Evolutionary conservation across 106 monocot genomes (phyloP), one percentile per base, ranked within the genome.

Genomic region (Acanthochlamys bracteata): DNA sequence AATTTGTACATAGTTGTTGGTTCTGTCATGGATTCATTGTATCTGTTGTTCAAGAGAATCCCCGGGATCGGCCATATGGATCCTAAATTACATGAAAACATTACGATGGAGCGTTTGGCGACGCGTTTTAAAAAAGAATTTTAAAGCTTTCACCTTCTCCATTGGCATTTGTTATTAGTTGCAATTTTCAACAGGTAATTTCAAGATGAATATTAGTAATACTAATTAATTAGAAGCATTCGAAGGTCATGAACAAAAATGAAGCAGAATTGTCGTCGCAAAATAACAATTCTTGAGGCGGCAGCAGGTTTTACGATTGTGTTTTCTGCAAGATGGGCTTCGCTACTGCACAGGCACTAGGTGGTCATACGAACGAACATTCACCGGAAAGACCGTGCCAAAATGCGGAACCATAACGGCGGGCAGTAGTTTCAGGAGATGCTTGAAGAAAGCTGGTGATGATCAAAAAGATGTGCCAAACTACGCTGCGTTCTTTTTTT

Each of bases 361-460:
- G 82, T 1, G 86, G 86, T 42, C 86, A 86, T 73, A 86, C 82
- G 86, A 86, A 86, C 82, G 86, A 86, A 86, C 70, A 76, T 86
- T 15, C 86, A 86, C 41, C 42, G 82, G 14, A 75, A 73, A 24
- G 75, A 82, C 33, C 39, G 82, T 26, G 74, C 69, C 25, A 69
- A 66, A 43, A 41, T 66, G 11, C 59, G 71, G 53, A 70, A 71
- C 24, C 16, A 55, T 6, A 53, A 20, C 1, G 1, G 33, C n/a
- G 27, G 13, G 13, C 57, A 0, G 24, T 54, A 0, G n/a, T 25
- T 7, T 12, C 11, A 17, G 16, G 9, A 39, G 40, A 60, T 13
- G 14, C 6, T 33, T 6, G 6, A 33, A 33, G 33, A 33, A 33
- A 33, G 33, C 33, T 33, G 33, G 33, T 33, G 33, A 33, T 3